Base-by-base conservation (phyloP, 805 yeast genomes). In the Torulaspora microellipsoides region DNA sequence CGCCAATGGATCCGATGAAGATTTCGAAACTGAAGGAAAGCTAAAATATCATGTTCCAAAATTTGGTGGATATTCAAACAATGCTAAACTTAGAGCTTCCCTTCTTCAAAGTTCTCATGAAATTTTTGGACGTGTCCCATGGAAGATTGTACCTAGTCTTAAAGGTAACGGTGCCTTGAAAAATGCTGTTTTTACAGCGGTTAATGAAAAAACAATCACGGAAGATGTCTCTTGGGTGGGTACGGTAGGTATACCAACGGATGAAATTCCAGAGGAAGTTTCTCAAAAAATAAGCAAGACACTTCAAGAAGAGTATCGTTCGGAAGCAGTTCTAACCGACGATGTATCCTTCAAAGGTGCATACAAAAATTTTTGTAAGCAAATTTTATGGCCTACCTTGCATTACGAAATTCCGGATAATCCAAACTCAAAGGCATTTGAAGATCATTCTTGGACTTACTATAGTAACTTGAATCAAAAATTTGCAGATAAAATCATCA, bases 401-500 rank as follows among this genome's bases (percentile, higher is more conserved):
- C 86, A 80, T 42, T 93, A 93, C 61, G 96, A 91, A 64, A 86
- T 91, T 31, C 98, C 98, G 0, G 98, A 93, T 64, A 83, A 90
- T 59, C 95, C 96, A 40, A 86, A 85, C 54, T 82, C 95, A 1
- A 89, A 89, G 63, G 95, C 95, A 0, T 93, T 91, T 65, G 96
- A 91, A 64, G 96, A 87, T 52, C 95, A 89, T 60, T 87, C 96
- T 1, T 91, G 97, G 96, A 80, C 80, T 20, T 82, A 83, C 58
- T 91, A 91, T 64, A 79, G 78, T 52, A 66, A 71, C 1, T 72
- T 91, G 49, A 93, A 93, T 58, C 87, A 82, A 61, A 63, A 76
- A 35, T 76, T 90, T 56, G 97, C 98, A 0, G 85, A 89, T 43
- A 77, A 76, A 51, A 73, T 91, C 36, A 77, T 84, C 2, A 75